Percentiles rank a stretch among this genome's conserved stretches.
Conservation (phyloP, 441 rosid genomes). For the Gossypium schwendimanii region DNA sequence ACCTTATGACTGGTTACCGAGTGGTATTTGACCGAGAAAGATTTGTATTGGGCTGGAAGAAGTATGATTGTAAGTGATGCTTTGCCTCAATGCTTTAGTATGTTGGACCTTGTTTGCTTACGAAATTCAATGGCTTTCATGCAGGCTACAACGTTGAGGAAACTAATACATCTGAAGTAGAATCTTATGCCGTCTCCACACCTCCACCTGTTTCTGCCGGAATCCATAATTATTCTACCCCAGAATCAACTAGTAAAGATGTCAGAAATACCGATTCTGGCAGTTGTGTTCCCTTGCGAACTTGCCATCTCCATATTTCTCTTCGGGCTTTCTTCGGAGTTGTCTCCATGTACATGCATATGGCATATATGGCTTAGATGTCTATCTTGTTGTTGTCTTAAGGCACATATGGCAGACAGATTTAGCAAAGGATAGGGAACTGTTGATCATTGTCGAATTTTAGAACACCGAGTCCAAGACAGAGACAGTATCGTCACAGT, state of each 20-base stretch:
- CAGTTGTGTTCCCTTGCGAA: conserved; percentile 25
- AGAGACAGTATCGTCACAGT: neutral
- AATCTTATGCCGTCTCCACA: conserved; percentile 34
- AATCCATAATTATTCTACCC: conserved; percentile 27
- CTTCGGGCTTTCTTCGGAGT: conserved; percentile 21
- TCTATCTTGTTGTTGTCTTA: neutral
- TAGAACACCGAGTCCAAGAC: neutral
- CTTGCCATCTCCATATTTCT: conserved; percentile 11
- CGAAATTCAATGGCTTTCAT: neutral
- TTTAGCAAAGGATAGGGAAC: neutral
- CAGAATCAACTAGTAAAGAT: conserved; percentile 28
- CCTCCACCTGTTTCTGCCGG: conserved; percentile 69
- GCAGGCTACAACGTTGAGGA: conserved; percentile 65
- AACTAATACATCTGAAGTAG: conserved; percentile 15
- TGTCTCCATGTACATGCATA: conserved; percentile 17
- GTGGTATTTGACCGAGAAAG: conserved; percentile 74
- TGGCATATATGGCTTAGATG: neutral
- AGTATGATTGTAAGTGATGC: conserved; percentile 53
- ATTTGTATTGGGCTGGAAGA: conserved; percentile 69
- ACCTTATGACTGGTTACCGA: conserved; percentile 73
- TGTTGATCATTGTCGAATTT: neutral
- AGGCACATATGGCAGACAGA: too few relatives aligned
- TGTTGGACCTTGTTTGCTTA: neutral
- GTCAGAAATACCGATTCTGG: conserved; percentile 24
- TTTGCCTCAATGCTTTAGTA: neutral